phyloP scores from a whole-genome alignment of 345 rosid species.

The Stellera chamaejasme region DNA sequence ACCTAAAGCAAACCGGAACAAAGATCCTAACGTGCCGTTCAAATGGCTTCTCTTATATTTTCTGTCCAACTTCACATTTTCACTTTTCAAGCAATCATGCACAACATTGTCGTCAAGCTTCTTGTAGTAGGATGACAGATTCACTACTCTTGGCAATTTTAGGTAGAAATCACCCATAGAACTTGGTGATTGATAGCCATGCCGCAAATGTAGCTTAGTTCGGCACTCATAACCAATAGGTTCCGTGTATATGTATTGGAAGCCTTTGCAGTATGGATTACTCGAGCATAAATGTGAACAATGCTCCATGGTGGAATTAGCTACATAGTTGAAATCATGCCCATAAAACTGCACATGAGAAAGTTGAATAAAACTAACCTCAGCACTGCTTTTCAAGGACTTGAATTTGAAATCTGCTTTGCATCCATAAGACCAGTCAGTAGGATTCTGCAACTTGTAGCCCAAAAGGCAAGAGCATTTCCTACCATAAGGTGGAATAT shows the following conservation, averaged over 20 bases:
- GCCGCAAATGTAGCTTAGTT: background rate
- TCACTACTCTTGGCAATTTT: constrained; percentile 1
- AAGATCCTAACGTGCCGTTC: background rate
- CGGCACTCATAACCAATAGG: background rate
- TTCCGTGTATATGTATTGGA: constrained; percentile 7
- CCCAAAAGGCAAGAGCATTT: constrained; percentile 20
- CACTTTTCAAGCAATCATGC: background rate
- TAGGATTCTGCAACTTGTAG: background rate
- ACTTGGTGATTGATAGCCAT: background rate
- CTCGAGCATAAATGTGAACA: constrained; percentile 19
- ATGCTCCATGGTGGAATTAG: constrained; percentile 1
- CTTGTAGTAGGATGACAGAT: background rate
- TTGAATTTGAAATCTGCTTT: background rate
- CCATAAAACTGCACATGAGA: constrained; percentile 26
- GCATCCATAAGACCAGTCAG: constrained; percentile 19
- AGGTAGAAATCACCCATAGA: background rate
- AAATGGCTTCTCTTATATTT: background rate
- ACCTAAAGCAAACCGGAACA: background rate
- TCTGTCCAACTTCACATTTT: background rate
- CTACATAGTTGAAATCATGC: background rate
- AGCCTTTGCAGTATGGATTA: constrained; percentile 19
- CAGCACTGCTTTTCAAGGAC: constrained; percentile 1
- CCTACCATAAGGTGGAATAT: constrained; percentile 13
- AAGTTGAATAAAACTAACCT: constrained; percentile 9
- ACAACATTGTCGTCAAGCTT: background rate